Evolutionary conservation across 2,329 filamentous ascomycete genomes (phyloP), one percentile per base, ranked within the genome.

Genomic region (Xylaria sp.): DNA sequence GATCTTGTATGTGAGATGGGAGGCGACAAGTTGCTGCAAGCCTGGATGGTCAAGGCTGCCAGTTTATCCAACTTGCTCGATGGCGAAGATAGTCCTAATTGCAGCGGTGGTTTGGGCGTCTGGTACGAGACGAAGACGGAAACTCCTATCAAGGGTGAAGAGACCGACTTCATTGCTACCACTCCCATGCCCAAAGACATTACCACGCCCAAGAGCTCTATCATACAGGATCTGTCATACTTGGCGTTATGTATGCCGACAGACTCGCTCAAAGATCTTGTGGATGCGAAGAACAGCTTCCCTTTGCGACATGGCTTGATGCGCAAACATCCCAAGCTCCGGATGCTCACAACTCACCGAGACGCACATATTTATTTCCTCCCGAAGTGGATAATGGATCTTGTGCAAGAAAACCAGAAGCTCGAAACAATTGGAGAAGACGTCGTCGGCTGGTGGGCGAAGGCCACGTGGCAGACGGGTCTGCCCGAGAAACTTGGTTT

Each of bases 281-380:
- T 86, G 46, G 90, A 93, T 67, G 86, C 89, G 47, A 85, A 88
- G 66, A 90, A 89, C 63, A 82, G 83, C 10, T 80, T 92, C 52
- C 86, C 90, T 0, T 76, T 96, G 49, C 86, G 93, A 2, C 88
- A 93, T 69, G 85, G 86, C 3, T 80, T 97, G 35, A 77, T 97
- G 10, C 83, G 85, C 59, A 85, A 84, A 65, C 87, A 96, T 69
- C 86, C 90, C 8, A 84, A 85, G 39, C 80, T 96, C 48, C 88
- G 88, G 67, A 88, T 97, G 81, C 80, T 92, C 61, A 93, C 87
- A 11, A 91, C 87, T 3, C 88, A 95, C 72, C 85, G 94, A 48
- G 93, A 97, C 72, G 90, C 93, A 0, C 93, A 97, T 71, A 88
- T 97, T 59, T 99, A 99, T 74, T 85, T 99, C 63, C 90, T 99